phyloP scores from a whole-genome alignment of 768 basidiomycete genomes.

The Tulasnella sp. region DNA sequence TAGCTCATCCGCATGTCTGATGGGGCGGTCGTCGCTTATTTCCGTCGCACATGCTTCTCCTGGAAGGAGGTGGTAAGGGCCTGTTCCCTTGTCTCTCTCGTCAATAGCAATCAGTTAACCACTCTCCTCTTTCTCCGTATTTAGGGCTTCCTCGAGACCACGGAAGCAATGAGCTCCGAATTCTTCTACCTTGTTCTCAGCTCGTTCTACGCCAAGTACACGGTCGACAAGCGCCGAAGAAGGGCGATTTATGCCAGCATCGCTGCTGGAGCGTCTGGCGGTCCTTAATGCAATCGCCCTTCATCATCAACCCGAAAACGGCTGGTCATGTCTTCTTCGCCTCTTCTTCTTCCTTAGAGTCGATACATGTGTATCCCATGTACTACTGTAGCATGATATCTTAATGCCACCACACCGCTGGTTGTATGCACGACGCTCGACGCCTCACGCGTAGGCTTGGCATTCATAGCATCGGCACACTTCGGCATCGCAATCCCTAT shows the following conservation, averaged over 20 bases:
- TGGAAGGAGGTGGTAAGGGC: neutral
- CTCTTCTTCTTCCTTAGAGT: neutral
- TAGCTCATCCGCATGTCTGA: neutral
- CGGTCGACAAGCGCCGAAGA: neutral
- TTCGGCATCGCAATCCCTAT: neutral
- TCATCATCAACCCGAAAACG: neutral
- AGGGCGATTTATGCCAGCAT: neutral
- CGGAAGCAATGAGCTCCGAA: neutral
- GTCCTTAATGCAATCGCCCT: neutral
- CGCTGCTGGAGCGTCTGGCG: neutral
- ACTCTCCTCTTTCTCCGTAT: neutral
- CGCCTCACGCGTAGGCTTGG: neutral
- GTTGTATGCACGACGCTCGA: no score
- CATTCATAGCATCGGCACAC: neutral
- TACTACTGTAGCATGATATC: neutral
- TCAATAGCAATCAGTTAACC: neutral
- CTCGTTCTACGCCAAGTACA: neutral
- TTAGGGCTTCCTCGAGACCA: neutral
- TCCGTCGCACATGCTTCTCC: neutral
- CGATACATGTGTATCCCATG: neutral
- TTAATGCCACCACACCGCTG: neutral
- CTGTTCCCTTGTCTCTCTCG: neutral
- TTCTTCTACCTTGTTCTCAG: neutral
- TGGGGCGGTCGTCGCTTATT: neutral
- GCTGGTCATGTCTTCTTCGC: neutral